Evolutionary conservation across 164 flowering plant species (phyloP), one percentile per base, ranked within the genome.

Genomic region (Vitis cinerea): DNA sequence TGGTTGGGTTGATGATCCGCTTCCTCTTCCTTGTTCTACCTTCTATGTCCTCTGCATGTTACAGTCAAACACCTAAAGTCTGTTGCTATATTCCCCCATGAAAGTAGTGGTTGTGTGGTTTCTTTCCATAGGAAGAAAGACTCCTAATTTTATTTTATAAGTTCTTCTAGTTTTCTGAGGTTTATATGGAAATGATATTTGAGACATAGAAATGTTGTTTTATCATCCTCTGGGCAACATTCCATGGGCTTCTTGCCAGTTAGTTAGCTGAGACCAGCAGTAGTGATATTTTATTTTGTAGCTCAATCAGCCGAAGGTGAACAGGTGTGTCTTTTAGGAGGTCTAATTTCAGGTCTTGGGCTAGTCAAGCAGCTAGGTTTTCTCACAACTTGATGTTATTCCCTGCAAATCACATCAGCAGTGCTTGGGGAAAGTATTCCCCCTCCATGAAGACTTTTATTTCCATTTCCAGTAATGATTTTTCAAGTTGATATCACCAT

Each of bases 241-340:
- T 64, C 60, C 72, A 48, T 67, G 61, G 48, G 65, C 8, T 14
- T 63, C 19, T 53, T 53, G 56, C 14, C 56, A 48, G 69, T 64
- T 69, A 69, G 69, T 44, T 23, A 47, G 55, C 50, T 53, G 48
- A 74, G 66, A 31, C 30, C 48, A 44, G 66, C 44, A 15, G 29
- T 63, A 6, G 17, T 60, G 51, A 12, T 52, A 55, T 4, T 59
- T 68, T 59, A n/a, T 52, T 48, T 48, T 66, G 48, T 68, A 15
- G 50, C 47, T 63, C 37, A 13, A 19, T 30, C 50, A 51, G 14
- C 55, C 17, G 60, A 74, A 23, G 19, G 69, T 61, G 66, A 59
- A 58, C 73, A 54, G 70, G 59, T 19, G 8, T 57, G 1, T 17
- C 23, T 57, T 57, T 57, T 19, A 16, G 23, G 59, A 17, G 59